These are phyloP conservation scores for Inosperma sp. DNA, from an alignment of 768 basidiomycete species.

Conservation along the genomic window DNA sequence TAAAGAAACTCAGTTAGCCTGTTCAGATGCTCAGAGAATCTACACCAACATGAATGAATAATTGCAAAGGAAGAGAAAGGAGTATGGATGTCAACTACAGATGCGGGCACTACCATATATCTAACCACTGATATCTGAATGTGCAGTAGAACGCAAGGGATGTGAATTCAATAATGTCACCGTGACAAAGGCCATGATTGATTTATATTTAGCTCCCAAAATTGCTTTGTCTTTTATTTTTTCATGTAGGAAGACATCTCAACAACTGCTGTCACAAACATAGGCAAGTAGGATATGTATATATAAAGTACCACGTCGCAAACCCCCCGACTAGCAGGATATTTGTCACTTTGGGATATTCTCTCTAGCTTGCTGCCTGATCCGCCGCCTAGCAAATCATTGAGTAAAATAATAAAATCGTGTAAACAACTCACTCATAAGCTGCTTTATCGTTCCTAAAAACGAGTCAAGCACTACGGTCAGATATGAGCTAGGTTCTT, in stretches of 20 bases:
- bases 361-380: slow-evolving; percentile 84
- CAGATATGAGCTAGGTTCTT: not conserved
- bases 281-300: too few species aligned
- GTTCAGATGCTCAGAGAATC: not conserved
- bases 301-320: too few species aligned
- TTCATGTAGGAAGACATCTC: too few species aligned
- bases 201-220: too few species aligned
- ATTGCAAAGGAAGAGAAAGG: slow-evolving; percentile 71
- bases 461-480: slow-evolving; percentile 11
- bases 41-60: slow-evolving; percentile 64
- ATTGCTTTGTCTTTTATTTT: too few species aligned
- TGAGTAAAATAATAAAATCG: slow-evolving; percentile 6
- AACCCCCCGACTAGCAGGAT: too few species aligned
- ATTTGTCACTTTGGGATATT: slow-evolving; percentile 75
- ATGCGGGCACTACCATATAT: slow-evolving; percentile 31
- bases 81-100: slow-evolving; percentile 71
- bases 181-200: too few species aligned
- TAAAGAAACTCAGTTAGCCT: slow-evolving; percentile 25
- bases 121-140: too few species aligned
- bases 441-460: slow-evolving; percentile 86
- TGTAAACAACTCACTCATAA: slow-evolving; percentile 66
- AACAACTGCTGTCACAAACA: too few species aligned
- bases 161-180: too few species aligned
- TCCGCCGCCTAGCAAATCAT: slow-evolving; percentile 53
- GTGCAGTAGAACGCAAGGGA: too few species aligned